Conservation (phyloP, 176 grass and related monocot genomes). For the Oryza nivara region DNA sequence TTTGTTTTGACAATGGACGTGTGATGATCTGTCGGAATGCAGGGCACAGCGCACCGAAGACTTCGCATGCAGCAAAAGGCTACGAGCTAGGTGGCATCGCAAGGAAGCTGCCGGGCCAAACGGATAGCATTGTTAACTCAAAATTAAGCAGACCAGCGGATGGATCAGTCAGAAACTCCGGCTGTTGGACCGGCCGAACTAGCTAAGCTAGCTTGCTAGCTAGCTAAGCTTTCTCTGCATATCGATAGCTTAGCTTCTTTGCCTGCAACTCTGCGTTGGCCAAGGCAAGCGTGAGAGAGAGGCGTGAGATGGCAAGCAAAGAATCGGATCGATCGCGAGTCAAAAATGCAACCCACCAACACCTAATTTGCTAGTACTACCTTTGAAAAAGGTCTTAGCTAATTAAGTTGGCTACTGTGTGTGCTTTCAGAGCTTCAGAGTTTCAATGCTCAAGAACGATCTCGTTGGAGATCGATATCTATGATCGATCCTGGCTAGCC, state of each 20-base stretch:
- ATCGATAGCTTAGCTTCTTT: neutral
- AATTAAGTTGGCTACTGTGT: neutral
- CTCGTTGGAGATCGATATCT: neutral
- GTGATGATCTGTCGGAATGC: slow-evolving; percentile 39
- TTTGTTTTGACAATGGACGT: slow-evolving; percentile 1
- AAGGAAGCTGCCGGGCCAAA: neutral
- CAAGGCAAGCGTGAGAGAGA: neutral
- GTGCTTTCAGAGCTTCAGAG: neutral
- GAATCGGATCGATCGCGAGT: neutral
- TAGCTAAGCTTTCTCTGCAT: neutral
- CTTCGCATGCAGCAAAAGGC: neutral
- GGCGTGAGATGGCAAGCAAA: slow-evolving; percentile 33
- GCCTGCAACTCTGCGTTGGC: neutral
- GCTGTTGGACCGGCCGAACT: slow-evolving; percentile 23
- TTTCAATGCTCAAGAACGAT: neutral
- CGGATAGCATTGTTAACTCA: slow-evolving; percentile 41
- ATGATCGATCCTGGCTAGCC: neutral
- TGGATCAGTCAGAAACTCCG: slow-evolving; percentile 36
- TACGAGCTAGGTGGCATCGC: slow-evolving; percentile 18
- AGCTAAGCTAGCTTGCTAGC: slow-evolving; percentile 6
- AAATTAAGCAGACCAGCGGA: neutral
- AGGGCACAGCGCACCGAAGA: slow-evolving; percentile 19
- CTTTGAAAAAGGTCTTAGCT: slow-evolving; percentile 14
- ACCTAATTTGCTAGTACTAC: neutral
- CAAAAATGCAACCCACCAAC: slow-evolving; percentile 12